Base-by-base conservation (phyloP, 441 rosid species). In the California macrophylla region DNA sequence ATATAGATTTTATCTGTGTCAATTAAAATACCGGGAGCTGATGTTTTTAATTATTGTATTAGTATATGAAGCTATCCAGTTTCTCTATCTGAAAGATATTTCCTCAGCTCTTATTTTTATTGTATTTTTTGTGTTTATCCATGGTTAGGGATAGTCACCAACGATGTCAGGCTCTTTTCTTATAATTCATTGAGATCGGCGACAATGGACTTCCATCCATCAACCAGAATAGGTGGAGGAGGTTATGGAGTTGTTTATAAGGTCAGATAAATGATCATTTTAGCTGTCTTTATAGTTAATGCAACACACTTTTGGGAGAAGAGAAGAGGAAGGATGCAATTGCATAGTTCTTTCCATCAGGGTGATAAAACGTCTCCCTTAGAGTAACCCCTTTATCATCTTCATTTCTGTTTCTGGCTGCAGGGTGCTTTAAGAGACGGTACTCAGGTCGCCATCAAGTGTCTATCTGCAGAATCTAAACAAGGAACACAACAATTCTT, bases 171-270 rank as follows among this genome's bases (percentile, higher is more conserved):
- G 74, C 80, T 87, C 30, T 88, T 89, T 79, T 81, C 92, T 13
- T 90, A 78, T 71, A 88, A 85, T 72, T 83, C 96, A 0, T 56
- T 94, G 76, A 82, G 93, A 84, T 89, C 93, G 23, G 97, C 97
- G 13, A 88, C 98, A 0, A 64, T 60, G 63, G 66, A 77, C 76
- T 94, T 91, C 74, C 92, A 90, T 79, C 96, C 93, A 45, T 79
- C 97, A 2, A 86, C 82, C 79, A 83, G 75, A 77, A 85, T 91
- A 15, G 97, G 98, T 16, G 88, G 87, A 72, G 98, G 98, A 34
- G 97, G 93, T 67, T 94, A 77, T 78, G 98, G 98, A 71, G 92
- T 91, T 81, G 97, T 94, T 54, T 83, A 83, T 56, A 94, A 26
- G 96, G 97, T 94, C 65, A 85, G 79, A 38, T 13, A 45, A 45